Conservation (phyloP, 148 eudicot species). For the Rhododendron mucronatum region DNA sequence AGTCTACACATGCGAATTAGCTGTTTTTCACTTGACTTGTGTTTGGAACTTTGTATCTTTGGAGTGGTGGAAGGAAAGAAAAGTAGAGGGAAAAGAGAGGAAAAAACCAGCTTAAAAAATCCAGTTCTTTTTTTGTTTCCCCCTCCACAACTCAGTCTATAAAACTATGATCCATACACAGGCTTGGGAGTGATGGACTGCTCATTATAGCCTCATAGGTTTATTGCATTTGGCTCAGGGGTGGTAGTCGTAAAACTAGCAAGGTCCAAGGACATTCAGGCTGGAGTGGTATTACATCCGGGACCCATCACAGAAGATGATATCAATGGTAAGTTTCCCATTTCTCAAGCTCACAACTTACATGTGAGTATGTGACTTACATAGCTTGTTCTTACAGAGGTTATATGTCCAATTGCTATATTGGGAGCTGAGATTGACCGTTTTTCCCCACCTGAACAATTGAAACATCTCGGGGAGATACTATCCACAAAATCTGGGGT, state of each 20-base stretch:
- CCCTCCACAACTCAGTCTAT: background rate
- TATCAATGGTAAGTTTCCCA: constrained; percentile 31
- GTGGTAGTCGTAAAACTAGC: constrained; percentile 37
- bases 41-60: background rate
- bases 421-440: constrained; percentile 49
- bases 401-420: constrained; percentile 39
- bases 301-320: constrained; percentile 30
- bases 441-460: constrained; percentile 29
- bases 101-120: background rate
- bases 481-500: constrained; percentile 43
- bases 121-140: background rate
- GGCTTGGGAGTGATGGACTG: background rate
- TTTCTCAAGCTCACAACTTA: background rate
- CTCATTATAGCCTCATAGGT: background rate
- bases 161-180: background rate
- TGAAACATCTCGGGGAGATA: constrained; percentile 34
- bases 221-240: constrained; percentile 22
- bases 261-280: constrained; percentile 31
- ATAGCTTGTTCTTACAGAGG: constrained; percentile 24
- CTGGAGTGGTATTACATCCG: constrained; percentile 50
- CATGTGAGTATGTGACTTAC: background rate
- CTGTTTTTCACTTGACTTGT: background rate
- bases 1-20: background rate
- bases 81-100: background rate
- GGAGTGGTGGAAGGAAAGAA: background rate